phyloP scores from a whole-genome alignment of 2,329 filamentous ascomycete genomes.

The Colletotrichum filicis region DNA sequence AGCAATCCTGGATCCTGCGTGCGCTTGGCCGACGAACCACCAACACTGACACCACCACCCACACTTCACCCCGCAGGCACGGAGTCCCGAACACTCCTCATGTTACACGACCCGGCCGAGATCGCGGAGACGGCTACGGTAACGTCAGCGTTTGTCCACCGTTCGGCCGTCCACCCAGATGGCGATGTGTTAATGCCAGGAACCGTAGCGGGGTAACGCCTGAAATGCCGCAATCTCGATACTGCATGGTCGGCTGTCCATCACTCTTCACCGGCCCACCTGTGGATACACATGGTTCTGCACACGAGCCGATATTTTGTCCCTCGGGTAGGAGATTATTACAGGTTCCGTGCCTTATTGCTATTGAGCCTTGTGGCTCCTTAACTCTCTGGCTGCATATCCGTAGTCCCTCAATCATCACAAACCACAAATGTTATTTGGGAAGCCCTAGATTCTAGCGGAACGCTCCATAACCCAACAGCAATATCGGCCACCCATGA shows the following conservation, averaged over 20 bases:
- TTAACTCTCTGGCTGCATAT: slow-evolving; percentile 1
- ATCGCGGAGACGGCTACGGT: slow-evolving; percentile 29
- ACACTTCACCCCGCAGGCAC: slow-evolving; percentile 15
- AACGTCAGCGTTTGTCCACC: slow-evolving; percentile 26
- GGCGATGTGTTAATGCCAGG: not conserved
- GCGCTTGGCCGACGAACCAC: slow-evolving; percentile 6
- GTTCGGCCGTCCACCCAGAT: not conserved
- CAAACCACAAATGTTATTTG: not conserved
- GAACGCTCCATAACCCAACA: not conserved
- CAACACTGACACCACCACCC: slow-evolving; percentile 9
- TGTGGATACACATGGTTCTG: slow-evolving; percentile 20
- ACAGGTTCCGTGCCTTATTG: not conserved
- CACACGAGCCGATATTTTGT: slow-evolving; percentile 19
- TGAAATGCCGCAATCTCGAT: slow-evolving; percentile 33
- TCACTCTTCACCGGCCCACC: slow-evolving; percentile 27
- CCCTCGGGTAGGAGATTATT: slow-evolving; percentile 16
- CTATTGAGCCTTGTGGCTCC: slow-evolving; percentile 18
- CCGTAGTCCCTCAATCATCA: not conserved
- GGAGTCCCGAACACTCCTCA: slow-evolving; percentile 14
- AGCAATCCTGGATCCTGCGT: not conserved
- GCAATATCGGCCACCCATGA: not conserved
- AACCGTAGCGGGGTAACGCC: slow-evolving; percentile 16
- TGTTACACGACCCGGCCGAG: slow-evolving; percentile 30
- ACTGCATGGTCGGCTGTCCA: slow-evolving; percentile 18
- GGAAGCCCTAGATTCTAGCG: not conserved